Conservation (phyloP, 257 asterid genomes). For the Jaltomata sinuosa region DNA sequence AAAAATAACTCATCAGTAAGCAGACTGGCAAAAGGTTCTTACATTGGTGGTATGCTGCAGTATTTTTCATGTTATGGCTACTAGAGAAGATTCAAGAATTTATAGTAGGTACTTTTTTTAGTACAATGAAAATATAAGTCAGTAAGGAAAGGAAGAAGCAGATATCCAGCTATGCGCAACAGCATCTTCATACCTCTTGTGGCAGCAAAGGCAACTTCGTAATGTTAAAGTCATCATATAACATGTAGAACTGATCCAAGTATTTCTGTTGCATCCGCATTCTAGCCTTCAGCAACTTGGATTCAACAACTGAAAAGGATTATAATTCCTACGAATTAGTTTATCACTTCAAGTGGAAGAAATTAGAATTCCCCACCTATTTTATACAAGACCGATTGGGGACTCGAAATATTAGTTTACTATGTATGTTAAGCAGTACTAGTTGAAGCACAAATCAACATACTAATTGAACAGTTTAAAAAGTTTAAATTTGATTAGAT, state of each 20-base stretch:
- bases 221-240: slow-evolving; percentile 82
- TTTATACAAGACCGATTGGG: background rate
- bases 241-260: slow-evolving; percentile 87
- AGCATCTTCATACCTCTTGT: slow-evolving; percentile 55
- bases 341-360: background rate
- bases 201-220: slow-evolving; percentile 94
- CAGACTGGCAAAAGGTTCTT: background rate
- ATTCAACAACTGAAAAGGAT: slow-evolving; percentile 44
- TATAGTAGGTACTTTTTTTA: background rate
- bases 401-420: background rate
- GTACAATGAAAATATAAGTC: background rate
- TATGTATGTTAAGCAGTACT: background rate
- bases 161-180: background rate
- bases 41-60: background rate
- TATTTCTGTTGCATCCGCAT: slow-evolving; percentile 90
- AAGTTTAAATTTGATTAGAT: background rate
- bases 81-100: background rate
- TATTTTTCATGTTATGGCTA: background rate
- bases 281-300: slow-evolving; percentile 86
- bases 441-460: background rate
- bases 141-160: background rate
- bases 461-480: background rate
- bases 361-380: background rate
- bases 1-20: background rate
- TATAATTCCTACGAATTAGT: background rate